Evolutionary conservation across 2,329 filamentous ascomycete species (phyloP), one percentile per base, ranked within the genome.

Genomic region (Metarhizium album): DNA sequence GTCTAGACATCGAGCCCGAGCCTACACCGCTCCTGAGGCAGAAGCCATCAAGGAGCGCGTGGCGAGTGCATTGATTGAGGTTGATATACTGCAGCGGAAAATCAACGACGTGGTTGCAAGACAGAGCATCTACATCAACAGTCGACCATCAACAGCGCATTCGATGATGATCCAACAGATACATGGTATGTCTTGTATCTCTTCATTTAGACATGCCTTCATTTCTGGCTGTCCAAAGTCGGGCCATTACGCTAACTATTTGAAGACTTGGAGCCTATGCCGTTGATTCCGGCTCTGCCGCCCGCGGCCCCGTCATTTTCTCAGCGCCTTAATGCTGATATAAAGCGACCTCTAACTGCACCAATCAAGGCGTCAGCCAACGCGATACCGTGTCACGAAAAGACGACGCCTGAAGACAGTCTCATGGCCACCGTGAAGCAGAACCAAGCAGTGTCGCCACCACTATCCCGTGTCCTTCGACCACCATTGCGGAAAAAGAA

Each of bases 401-500:
- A 60, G n/a, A 60, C 60, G 47, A 52, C 60, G 46, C 52, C 61
- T 29, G 38, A 9, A 3, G n/a, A 48, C 9, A 27, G 27, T 38
- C 20, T 23, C n/a, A 35, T 27, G n/a, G 20, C 4, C n/a, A 43
- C 29, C 27, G 24, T 22, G 14, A 29, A 14, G n/a, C 29, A 27
- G 2, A 33, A 23, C 40, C 42, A 55, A 53, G 47, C 49, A 54
- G 55, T 24, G 61, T 18, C 77, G 2, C 79, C 79, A 1, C 79
- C 80, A 2, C 66, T 82, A 4, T 79, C 79, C 0, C 70, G 82
- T 23, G 74, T 80, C 16, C 70, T 81, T 51, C 74, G 76, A n/a
- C 79, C 79, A 7, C 78, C 78, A 2, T 61, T 83, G 54, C 70
- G 80, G 52, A 83, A 83, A 70, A 84, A 83, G 70, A 84, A 83